A percentile compares a stretch with the other conserved stretches of the same genome.
Evolutionary conservation across 371 early-diverging fungal species (phyloP).

Genomic region (Conidiobolus incongruus): DNA sequence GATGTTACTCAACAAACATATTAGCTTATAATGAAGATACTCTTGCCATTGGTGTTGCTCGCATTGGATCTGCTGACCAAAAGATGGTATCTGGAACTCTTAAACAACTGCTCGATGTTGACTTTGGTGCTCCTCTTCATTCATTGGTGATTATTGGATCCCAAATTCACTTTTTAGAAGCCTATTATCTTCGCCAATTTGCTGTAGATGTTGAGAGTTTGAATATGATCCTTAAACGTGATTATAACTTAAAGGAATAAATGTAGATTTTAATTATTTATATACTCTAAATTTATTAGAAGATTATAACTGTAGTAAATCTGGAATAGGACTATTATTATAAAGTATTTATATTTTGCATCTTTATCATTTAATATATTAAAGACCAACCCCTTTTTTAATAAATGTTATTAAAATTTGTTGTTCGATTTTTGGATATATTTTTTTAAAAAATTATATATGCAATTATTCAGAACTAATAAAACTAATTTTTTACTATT

Average conservation of each 20-base stretch:
- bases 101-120: conserved; percentile 47
- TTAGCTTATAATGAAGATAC: conserved; percentile 48
- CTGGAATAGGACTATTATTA: too few species aligned
- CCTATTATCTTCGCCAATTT: conserved; percentile 54
- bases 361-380: not conserved
- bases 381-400: not conserved
- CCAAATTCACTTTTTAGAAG: conserved; percentile 85
- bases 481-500: not conserved
- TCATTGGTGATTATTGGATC: conserved; percentile 82
- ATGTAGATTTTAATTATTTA: not conserved
- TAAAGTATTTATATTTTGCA: not conserved
- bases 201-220: conserved; percentile 46
- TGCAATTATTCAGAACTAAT: not conserved
- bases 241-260: conserved; percentile 12
- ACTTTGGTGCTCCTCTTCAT: conserved; percentile 95
- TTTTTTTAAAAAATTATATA: not conserved
- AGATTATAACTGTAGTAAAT: too few species aligned
- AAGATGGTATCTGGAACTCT: conserved; percentile 74
- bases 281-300: too few species aligned
- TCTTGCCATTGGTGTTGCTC: conserved; percentile 82
- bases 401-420: not conserved
- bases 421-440: not conserved
- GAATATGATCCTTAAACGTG: conserved; percentile 35
- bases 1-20: not conserved
- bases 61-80: conserved; percentile 64